These are phyloP conservation scores for Dactylellina drechsleri DNA, from an alignment of 2,329 filamentous ascomycete species.

Conservation along the genomic window DNA sequence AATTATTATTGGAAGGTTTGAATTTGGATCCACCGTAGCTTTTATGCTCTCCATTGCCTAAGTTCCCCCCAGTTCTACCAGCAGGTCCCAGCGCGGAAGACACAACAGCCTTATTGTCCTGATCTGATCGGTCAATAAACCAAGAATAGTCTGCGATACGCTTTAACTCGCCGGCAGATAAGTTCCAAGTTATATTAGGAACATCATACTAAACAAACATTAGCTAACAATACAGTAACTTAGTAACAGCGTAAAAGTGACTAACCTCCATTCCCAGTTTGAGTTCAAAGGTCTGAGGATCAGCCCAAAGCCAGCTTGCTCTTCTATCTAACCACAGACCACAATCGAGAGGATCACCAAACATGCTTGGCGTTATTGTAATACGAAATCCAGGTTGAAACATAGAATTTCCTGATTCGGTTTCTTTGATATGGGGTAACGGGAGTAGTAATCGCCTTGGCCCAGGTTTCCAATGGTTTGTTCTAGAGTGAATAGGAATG, in stretches of 20 bases:
- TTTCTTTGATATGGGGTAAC: conserved; percentile 5
- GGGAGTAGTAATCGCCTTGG: conserved; percentile 5
- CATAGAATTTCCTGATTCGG: background rate
- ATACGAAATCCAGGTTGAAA: conserved; percentile 2
- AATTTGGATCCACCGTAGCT: conserved; percentile 7
- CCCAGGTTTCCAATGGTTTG: conserved; percentile 11
- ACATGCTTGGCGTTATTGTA: background rate
- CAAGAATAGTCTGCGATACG: background rate
- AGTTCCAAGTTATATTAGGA: conserved; percentile 12
- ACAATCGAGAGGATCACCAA: conserved; percentile 2
- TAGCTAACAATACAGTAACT: background rate
- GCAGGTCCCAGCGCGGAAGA: conserved; percentile 8
- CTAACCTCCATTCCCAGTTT: background rate
- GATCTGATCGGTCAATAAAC: conserved; percentile 4
- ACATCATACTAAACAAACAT: background rate
- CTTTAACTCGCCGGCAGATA: conserved; percentile 5
- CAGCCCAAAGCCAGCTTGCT: conserved; percentile 3
- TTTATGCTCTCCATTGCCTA: conserved; percentile 5
- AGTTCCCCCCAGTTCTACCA: conserved; percentile 6
- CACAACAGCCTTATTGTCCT: background rate
- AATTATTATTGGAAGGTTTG: conserved; percentile 9
- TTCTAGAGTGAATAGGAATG: conserved; percentile 1
- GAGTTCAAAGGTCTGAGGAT: conserved; percentile 1
- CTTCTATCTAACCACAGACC: conserved; percentile 3
- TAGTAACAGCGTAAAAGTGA: conserved; percentile 10